Base-by-base conservation (phyloP, 176 grass and related monocot species). In the Avena sativa region DNA sequence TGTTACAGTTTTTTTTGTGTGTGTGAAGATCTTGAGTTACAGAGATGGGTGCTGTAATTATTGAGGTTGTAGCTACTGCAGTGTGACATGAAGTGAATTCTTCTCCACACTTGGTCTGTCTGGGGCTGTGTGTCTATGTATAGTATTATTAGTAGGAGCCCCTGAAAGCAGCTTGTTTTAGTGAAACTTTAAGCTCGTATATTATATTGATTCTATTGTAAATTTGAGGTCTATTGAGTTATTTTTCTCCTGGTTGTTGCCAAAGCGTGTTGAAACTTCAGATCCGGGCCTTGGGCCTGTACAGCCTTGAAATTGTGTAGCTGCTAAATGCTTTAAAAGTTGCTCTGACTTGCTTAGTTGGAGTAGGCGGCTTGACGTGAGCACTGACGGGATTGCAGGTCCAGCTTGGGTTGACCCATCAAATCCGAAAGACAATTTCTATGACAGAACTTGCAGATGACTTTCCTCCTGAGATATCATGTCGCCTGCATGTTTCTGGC, bases 11-110 rank as follows among this genome's bases (percentile, higher is more conserved):
- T 87, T 84, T 9, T n/a, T 78, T 26, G 0, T 43, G 6, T 62
- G 14, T 32, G 36, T 51, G 15, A 79, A 38, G 34, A 71, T 86
- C 43, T 68, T 77, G 34, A 3, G 60, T 79, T 63, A 34, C 59
- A 75, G 58, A 34, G 53, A 76, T 76, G 16, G 48, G 61, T 91
- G 82, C 71, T 91, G 90, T 91, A 88, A 85, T 79, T 88, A 92
- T 78, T 64, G 86, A 83, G 76, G 43, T 79, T 89, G 83, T 92
- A 89, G 79, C 65, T 85, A 72, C 78, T 56, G 14, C 25, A 21
- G 77, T 85, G 84, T 23, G 82, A 81, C 69, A 52, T 60, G 82
- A 46, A 77, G 86, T 50, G 20, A 77, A 59, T 20, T 53, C 86
- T 86, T 83, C 86, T 61, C 51, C 78, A 6, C 46, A 76, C 71